These are phyloP conservation scores for Clarireedia hainanense DNA, from an alignment of 2,329 filamentous ascomycete genomes.

Conservation along the genomic window DNA sequence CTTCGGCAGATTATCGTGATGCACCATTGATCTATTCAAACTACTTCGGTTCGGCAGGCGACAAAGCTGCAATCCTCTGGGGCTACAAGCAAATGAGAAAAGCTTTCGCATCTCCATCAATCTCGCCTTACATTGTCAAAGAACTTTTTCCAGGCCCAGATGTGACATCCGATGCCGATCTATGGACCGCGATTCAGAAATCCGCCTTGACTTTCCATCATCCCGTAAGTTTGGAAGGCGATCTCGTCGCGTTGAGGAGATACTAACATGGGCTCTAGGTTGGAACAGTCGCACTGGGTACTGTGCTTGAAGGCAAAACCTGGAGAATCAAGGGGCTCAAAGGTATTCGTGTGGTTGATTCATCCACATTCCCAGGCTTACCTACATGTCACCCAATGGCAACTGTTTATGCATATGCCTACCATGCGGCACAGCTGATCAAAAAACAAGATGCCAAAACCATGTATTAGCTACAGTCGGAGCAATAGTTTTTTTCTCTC, in stretches of 20 bases:
- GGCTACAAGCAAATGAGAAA: background rate
- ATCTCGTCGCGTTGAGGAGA: background rate
- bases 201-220: background rate
- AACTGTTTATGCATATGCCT: background rate
- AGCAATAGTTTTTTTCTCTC: too few relatives aligned
- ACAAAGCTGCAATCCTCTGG: background rate
- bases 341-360: background rate
- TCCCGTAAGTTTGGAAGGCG: background rate
- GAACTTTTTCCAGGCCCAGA: background rate
- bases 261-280: background rate
- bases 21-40: background rate
- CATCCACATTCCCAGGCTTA: background rate
- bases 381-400: background rate
- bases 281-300: background rate
- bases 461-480: too few relatives aligned
- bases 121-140: background rate
- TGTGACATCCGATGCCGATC: background rate
- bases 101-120: background rate
- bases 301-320: background rate
- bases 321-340: background rate
- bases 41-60: background rate
- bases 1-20: background rate
- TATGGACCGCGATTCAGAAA: background rate
- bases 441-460: background rate
- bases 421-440: background rate